Evolutionary conservation across 768 basidiomycete species (phyloP), one percentile per base, ranked within the genome.

Genomic region (Lentinus tigrinus): DNA sequence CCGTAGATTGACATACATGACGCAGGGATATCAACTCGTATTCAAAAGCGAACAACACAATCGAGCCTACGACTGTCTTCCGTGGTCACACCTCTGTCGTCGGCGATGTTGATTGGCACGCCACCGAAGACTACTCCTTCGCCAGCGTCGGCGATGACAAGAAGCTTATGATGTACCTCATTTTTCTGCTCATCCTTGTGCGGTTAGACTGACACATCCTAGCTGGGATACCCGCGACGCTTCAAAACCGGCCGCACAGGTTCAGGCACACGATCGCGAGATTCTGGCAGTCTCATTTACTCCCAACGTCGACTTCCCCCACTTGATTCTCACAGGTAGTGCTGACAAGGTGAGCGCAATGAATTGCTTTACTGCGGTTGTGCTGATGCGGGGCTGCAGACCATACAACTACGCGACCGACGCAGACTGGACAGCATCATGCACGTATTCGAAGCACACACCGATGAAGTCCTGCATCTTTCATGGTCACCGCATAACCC

Each of bases 21-120:
- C 11, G 0, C 68, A 97, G 94, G 96, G 97, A 99, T 70, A 76
- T 98, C 39, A 93, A 92, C 67, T 85, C 88, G 0, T 99, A 95
- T 72, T 81, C 87, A 28, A 94, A 91, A 69, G 79, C 79, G 40
- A 91, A 88, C 62, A 78, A 79, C 10, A 82, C 85, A 4, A 80
- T 98, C n/a, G 92, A 97, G 61, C 95, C 97, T 16, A 78, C 91
- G 2, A 84, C 78, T 46, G 80, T 89, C 23, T 99, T 91, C 77
- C 82, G 83, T 64, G 96, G 95, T 0, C 97, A 99, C 70, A 87
- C 87, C 0, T 89, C 93, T 21, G 85, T 95, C 36, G 97, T 99
- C 52, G 95, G 94, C 31, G 97, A 99, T 69, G 95, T 99, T 5
- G 95, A 97, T 65, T 99, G 97, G 97, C 89, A 96, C 72, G 78